A percentile compares a stretch with the other conserved stretches of the same genome.
Conservation (phyloP, 2,329 filamentous ascomycete species). For the Ophiostoma quercus region DNA sequence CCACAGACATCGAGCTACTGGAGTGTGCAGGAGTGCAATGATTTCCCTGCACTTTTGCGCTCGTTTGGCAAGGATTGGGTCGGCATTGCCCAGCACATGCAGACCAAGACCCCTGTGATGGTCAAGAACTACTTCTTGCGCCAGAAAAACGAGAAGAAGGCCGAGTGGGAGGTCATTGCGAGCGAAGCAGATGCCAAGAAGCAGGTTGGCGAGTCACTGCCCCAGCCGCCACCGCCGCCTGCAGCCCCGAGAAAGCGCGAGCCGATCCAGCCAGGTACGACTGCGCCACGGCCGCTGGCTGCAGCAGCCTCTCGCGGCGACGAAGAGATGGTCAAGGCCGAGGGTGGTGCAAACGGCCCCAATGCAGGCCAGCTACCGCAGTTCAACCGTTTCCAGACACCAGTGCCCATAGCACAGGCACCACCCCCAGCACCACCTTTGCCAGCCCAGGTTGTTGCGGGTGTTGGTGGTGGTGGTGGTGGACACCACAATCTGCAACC, state of each 20-base stretch:
- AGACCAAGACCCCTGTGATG: constrained; percentile 82
- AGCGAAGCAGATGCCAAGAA: constrained; percentile 55
- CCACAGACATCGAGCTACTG: constrained; percentile 67
- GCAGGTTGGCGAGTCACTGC: constrained; percentile 52
- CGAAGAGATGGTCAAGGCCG: constrained; percentile 39
- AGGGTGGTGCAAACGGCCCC: constrained; percentile 30
- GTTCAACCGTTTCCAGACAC: constrained; percentile 33
- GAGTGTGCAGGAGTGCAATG: constrained; percentile 75
- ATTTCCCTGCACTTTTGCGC: constrained; percentile 66
- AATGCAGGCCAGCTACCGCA: background rate
- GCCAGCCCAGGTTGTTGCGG: constrained; percentile 20
- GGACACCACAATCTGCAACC: background rate
- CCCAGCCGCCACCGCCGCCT: constrained; percentile 54
- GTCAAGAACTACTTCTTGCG: constrained; percentile 66
- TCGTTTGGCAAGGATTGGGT: constrained; percentile 76
- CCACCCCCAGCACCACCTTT: constrained; percentile 30
- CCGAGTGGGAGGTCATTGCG: constrained; percentile 56
- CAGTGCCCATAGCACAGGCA: constrained; percentile 35
- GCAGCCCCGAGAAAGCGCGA: background rate
- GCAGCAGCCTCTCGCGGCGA: constrained; percentile 24
- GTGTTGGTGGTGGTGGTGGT: background rate
- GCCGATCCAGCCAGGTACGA: background rate
- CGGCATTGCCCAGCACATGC: constrained; percentile 71
- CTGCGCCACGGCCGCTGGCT: constrained; percentile 24
- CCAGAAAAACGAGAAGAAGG: constrained; percentile 51